A percentile compares a stretch with the other conserved stretches of the same genome.
Evolutionary conservation across 2,329 filamentous ascomycete species (phyloP).

Genomic region (Aspergillus costaricaensis): DNA sequence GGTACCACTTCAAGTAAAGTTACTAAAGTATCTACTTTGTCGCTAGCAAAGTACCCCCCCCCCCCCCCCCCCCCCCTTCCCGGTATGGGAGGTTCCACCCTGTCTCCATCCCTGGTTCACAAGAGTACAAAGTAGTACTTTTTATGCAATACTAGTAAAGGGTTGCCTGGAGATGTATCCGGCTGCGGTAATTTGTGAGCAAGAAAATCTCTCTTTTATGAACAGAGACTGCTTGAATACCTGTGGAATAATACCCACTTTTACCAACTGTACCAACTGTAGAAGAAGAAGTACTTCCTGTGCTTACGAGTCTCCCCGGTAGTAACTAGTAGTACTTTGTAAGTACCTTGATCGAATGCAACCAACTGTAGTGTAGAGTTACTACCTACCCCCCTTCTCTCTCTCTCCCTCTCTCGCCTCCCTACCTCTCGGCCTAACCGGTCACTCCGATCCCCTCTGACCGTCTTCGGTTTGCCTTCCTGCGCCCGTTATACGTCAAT

Average conservation of each 20-base stretch:
- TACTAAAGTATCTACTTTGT: no score
- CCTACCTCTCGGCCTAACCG: not conserved
- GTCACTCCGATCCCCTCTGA: not conserved
- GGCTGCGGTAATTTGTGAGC: not conserved
- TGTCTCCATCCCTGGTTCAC: no score
- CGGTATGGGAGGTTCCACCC: no score
- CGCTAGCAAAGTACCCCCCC: no score
- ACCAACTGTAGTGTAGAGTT: not conserved
- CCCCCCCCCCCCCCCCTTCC: no score
- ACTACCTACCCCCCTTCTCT: not conserved
- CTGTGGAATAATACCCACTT: not conserved
- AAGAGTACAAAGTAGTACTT: not conserved
- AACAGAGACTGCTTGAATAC: not conserved
- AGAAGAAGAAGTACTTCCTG: no score
- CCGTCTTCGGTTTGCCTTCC: not conserved
- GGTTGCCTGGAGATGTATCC: not conserved
- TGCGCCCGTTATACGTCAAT: not conserved
- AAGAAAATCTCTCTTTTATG: no score
- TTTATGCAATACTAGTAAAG: not conserved
- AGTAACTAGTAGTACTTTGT: not conserved
- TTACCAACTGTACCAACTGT: no score
- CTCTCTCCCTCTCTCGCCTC: not conserved
- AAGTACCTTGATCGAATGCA: not conserved
- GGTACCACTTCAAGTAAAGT: not conserved
- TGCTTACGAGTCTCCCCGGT: not conserved